Evolutionary conservation across 306 rosid species (phyloP), one percentile per base, ranked within the genome.

Genomic region (Hylodesmum podocarpum): DNA sequence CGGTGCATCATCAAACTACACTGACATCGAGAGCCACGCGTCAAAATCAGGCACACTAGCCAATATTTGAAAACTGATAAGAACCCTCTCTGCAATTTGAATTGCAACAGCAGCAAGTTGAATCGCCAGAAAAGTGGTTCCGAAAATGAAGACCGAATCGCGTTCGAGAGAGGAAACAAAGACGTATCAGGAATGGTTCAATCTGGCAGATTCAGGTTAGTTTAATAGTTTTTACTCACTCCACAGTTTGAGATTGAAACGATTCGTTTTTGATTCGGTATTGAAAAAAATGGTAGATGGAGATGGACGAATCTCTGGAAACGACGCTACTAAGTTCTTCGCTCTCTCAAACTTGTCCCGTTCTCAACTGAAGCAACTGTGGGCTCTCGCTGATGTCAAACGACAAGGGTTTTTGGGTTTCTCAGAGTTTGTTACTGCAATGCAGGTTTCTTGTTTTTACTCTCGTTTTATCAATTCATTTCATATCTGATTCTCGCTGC

Each of bases 281-380:
- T 53, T 73, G 2, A 19, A 4, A 3, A 27, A 33, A 0, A 4
- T 43, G 9, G 15, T 40, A 92, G 97, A 95, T 77, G 90, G 92
- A 41, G 97, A 95, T 88, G 97, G 96, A 0, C 97, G 90, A 18
- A 76, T 95, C 44, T 85, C 86, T 36, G 97, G 97, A 13, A 90
- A 78, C 28, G 96, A 95, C 46, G 98, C 97, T 10, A 85, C 93
- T 0, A 89, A 89, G 76, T 92, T 95, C 81, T 92, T 95, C 46
- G 87, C 97, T 15, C 85, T 90, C 86, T 90, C 97, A 7, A 91
- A 87, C 54, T 92, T 92, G 73, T 84, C 97, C 66, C 95, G 97
- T 3, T 41, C 87, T 1, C 92, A 95, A 78, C 96, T 95, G 63
- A 92, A 95, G 78, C 98, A 92, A 82, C 89, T 95, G 18, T 95